Percentiles rank a stretch among this genome's conserved stretches.
These are phyloP conservation scores for Venturiaceae sp. DNA, from an alignment of 2,329 filamentous ascomycete genomes.

Conservation along the genomic window DNA sequence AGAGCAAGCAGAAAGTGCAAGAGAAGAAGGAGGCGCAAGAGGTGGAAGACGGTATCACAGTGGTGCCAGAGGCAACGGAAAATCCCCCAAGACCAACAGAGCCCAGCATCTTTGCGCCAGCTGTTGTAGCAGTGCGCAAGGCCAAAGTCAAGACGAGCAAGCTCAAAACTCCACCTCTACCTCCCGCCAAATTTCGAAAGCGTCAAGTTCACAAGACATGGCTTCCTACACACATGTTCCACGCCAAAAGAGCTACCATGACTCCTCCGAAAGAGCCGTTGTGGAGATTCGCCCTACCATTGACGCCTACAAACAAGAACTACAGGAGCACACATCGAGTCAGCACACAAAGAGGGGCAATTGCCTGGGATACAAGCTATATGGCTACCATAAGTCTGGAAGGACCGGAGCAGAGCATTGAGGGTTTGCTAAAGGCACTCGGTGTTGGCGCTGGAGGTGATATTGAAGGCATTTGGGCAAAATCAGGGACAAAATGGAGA, in stretches of 20 bases:
- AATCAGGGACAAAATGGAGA: conserved; percentile 62
- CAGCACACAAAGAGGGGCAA: conserved; percentile 61
- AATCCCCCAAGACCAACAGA: conserved; percentile 4
- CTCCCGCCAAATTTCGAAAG: conserved; percentile 66
- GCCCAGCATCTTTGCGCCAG: conserved; percentile 20
- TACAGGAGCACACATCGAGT: conserved; percentile 83
- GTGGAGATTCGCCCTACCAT: conserved; percentile 84
- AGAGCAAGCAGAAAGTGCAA: conserved; percentile 23
- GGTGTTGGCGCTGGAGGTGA: conserved; percentile 40
- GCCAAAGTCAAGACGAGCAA: conserved; percentile 63
- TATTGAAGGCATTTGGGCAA: conserved; percentile 51
- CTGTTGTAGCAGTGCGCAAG: conserved; percentile 21
- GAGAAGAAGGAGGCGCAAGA: conserved; percentile 21
- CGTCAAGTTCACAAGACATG: conserved; percentile 84
- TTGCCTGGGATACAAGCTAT: conserved; percentile 93
- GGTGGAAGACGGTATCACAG: conserved; percentile 15
- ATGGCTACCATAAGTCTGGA: conserved; percentile 76
- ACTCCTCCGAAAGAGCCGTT: conserved; percentile 65
- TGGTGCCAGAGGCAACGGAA: conserved; percentile 8
- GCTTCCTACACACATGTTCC: conserved; percentile 90
- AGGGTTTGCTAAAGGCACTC: conserved; percentile 55
- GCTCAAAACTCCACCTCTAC: conserved; percentile 54
- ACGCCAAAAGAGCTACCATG: conserved; percentile 87
- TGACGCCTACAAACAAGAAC: conserved; percentile 81
- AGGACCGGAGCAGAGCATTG: conserved; percentile 54